Conservation (phyloP, 192 early-diverging fungal species). For the Lobosporangium transversale region DNA sequence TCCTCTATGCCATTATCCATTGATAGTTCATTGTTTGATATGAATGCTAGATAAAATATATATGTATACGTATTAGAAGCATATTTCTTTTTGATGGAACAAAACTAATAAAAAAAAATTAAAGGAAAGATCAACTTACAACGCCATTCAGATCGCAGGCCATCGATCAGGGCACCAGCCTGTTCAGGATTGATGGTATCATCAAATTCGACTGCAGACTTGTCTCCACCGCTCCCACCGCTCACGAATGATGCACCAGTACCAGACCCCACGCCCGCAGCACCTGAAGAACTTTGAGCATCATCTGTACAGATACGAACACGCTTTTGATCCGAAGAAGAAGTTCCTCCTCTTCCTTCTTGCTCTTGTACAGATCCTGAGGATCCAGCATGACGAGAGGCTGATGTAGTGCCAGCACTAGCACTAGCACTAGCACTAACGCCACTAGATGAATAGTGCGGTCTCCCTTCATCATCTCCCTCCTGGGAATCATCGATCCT, state of each 20-base stretch:
- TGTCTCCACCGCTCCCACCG: background rate
- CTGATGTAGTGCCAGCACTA: too few relatives aligned
- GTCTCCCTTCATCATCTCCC: background rate
- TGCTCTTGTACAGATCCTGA: too few relatives aligned
- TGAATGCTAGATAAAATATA: constrained; percentile 33
- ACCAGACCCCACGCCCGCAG: too few relatives aligned
- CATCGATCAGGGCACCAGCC: constrained; percentile 14
- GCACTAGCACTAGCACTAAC: too few relatives aligned
- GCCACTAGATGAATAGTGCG: too few relatives aligned
- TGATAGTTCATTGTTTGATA: constrained; percentile 25
- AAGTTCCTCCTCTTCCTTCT: too few relatives aligned
- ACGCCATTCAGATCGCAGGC: constrained; percentile 38
- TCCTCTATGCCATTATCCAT: background rate
- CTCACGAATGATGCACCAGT: background rate
- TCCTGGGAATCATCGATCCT: background rate
- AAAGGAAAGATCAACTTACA: constrained; percentile 17
- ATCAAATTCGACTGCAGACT: constrained; percentile 13
- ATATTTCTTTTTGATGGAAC: too few relatives aligned
- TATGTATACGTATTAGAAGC: background rate
- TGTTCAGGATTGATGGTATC: constrained; percentile 25
- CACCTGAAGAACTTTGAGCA: background rate
- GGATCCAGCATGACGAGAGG: too few relatives aligned
- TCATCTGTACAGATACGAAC: constrained; percentile 18
- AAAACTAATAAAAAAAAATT: background rate
- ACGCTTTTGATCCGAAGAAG: constrained; percentile 6